A percentile compares a stretch with the other conserved stretches of the same genome.
phyloP scores from a whole-genome alignment of 345 rosid species.

The Adansonia digitata region DNA sequence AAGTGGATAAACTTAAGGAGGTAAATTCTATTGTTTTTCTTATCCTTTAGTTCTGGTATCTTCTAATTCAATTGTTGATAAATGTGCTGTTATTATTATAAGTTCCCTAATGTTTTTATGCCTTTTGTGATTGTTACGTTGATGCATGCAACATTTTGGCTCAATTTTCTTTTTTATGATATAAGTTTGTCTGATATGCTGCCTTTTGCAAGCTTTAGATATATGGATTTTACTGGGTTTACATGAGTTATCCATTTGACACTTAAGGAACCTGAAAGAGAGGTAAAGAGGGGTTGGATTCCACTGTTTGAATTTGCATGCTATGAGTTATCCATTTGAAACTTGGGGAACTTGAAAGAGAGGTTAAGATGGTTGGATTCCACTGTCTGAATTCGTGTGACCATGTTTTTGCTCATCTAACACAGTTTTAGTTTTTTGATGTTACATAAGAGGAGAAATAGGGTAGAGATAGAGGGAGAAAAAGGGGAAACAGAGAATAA shows the following conservation, averaged over 20 bases:
- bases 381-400: background rate
- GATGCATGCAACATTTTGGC: background rate
- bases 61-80: background rate
- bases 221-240: background rate
- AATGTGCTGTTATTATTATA: background rate
- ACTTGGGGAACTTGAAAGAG: background rate
- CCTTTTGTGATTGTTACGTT: background rate
- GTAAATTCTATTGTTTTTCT: conserved; percentile 31
- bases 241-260: background rate
- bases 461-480: background rate
- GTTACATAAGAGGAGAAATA: background rate
- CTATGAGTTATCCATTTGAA: background rate
- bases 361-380: background rate
- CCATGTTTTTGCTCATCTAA: background rate
- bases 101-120: background rate
- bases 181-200: background rate
- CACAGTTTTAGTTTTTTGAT: background rate
- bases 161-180: background rate
- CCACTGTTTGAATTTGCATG: background rate
- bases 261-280: background rate
- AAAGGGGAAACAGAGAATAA: background rate
- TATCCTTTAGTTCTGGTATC: background rate
- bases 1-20: conserved; percentile 72
- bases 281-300: background rate
- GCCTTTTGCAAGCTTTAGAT: background rate